Evolutionary conservation across 371 early-diverging fungal species (phyloP).

Genomic region (Synchytrium microbalum): DNA sequence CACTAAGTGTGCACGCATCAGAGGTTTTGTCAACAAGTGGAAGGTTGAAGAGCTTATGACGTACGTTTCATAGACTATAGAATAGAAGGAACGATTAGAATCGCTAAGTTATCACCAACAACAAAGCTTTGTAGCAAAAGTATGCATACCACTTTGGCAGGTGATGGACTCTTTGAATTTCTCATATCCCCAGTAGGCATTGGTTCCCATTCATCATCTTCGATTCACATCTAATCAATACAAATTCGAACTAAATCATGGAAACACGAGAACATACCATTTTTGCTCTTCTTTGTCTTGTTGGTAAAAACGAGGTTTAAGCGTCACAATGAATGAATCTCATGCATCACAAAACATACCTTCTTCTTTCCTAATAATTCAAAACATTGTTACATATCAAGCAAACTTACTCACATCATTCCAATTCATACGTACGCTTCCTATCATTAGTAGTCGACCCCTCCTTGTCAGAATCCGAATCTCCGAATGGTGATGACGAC

Average conservation of each 20-base stretch:
- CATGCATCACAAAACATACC: background rate
- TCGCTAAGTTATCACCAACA: background rate
- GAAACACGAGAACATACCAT: background rate
- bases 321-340: background rate
- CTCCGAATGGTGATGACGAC: background rate
- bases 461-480: conserved; percentile 3
- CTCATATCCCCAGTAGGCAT: background rate
- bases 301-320: background rate
- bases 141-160: background rate
- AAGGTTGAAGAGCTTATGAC: background rate
- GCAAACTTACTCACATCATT: background rate
- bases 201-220: background rate
- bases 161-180: background rate
- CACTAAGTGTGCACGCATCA: too few relatives aligned
- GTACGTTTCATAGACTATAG: background rate
- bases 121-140: background rate
- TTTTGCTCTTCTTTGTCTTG: background rate
- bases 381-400: background rate
- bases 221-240: too few relatives aligned
- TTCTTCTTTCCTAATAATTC: background rate
- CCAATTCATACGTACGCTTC: background rate
- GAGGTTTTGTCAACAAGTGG: too few relatives aligned
- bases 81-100: background rate
- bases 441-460: background rate
- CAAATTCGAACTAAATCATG: background rate